Conservation (phyloP, 164 flowering plant genomes). For the Vitis amurensis region DNA sequence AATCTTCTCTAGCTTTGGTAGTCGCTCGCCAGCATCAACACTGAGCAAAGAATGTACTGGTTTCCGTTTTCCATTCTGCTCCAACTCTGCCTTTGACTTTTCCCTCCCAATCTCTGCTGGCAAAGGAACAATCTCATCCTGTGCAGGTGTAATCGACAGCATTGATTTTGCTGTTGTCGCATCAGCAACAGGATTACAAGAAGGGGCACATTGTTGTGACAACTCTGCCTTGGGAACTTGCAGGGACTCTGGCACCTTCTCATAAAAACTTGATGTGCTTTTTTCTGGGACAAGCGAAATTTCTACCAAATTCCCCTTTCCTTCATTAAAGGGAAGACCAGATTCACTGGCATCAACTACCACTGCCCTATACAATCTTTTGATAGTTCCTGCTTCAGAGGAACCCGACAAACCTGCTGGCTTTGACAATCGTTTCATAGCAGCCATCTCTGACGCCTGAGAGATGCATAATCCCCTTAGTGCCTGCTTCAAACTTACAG, state of each 20-base stretch:
- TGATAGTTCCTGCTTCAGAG: slow-evolving; percentile 63
- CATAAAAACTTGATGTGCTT: slow-evolving; percentile 19
- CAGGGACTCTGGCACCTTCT: slow-evolving; percentile 23
- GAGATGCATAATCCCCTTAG: slow-evolving; percentile 84
- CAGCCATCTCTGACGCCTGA: slow-evolving; percentile 96
- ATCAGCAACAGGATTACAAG: slow-evolving; percentile 16
- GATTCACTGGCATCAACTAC: slow-evolving; percentile 50
- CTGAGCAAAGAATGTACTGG: slow-evolving; percentile 21
- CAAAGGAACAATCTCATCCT: slow-evolving; percentile 26
- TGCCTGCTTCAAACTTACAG: slow-evolving; percentile 83
- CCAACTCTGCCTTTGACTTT: slow-evolving; percentile 12
- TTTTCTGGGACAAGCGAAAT: slow-evolving; percentile 65
- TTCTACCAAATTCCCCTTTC: slow-evolving; percentile 52
- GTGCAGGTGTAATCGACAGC: slow-evolving; percentile 14
- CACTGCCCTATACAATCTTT: slow-evolving; percentile 58
- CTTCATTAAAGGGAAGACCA: slow-evolving; percentile 35
- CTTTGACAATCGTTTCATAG: slow-evolving; percentile 62
- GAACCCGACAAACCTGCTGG: slow-evolving; percentile 38
- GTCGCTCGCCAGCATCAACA: slow-evolving; percentile 9
- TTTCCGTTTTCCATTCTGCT: slow-evolving; percentile 19
- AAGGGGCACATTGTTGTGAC: slow-evolving; percentile 18
- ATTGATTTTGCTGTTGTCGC: slow-evolving; percentile 18
- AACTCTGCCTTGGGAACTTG: slow-evolving; percentile 16
- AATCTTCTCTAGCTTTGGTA: slow-evolving; percentile 17
- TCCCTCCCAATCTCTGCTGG: slow-evolving; percentile 17